Evolutionary conservation across 768 basidiomycete genomes (phyloP), one percentile per base, ranked within the genome.

Genomic region (Auriculariales sp.): DNA sequence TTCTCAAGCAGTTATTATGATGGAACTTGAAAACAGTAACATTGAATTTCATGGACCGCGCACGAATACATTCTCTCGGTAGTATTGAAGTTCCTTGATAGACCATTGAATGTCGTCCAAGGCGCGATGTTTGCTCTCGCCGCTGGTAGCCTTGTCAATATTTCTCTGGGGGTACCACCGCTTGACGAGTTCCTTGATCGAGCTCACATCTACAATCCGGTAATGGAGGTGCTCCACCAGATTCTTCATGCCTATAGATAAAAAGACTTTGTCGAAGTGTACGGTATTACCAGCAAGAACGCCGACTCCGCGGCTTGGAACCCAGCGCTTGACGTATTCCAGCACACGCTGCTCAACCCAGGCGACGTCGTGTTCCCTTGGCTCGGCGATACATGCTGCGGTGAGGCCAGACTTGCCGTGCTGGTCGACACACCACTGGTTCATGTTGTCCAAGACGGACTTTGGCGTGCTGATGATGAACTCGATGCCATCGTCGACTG

Each of bases 271-370:
- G 64, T 95, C 91, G 1, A 77, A 78, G 59, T 95, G 88, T 2
- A 94, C 85, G 10, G 87, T 84, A 58, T 74, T 93, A 12, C 92
- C 92, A 4, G 92, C 88, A n/a, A 91, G 73, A 6, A 88, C 72
- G 2, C 74, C 88, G 4, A 64, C 68, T 31, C 71, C 66, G 52
- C 68, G 68, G 14, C 71, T 61, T 11, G 92, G 91, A 30, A 95
- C 69, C 88, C 91, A 90, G 59, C 73, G 78, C 65, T 84, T 79
- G 60, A 97, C 78, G 61, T 97, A 95, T 2, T 68, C 66, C 17
- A 90, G 65, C 3, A 93, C 80, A 17, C 71, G 62, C 19, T 70
- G 58, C 10, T 75, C 65, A 2, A 91, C 90, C 14, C 68, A 66
- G 24, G 77, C 75, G 39, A 67, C 74, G 2, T 77, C 68, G 57